A percentile compares a stretch with the other conserved stretches of the same genome.
Evolutionary conservation across 352 stramenopile species (phyloP).

Genomic region (Phytophthora chlamydospora): DNA sequence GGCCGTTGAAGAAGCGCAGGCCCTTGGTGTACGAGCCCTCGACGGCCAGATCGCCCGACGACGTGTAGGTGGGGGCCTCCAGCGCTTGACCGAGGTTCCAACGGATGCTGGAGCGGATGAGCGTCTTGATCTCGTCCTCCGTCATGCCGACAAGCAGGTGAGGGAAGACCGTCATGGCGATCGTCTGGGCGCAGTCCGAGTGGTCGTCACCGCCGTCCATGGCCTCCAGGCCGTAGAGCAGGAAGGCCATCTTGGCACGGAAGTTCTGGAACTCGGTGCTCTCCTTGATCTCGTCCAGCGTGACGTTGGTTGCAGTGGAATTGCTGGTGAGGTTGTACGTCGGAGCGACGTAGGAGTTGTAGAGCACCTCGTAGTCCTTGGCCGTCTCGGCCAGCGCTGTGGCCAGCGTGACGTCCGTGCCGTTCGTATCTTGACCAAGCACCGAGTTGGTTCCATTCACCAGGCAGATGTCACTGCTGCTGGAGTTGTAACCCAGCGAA

Average conservation of each 20-base stretch:
- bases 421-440: conserved; percentile 47
- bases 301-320: conserved; percentile 11
- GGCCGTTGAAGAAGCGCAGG: conserved; percentile 63
- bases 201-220: conserved; percentile 51
- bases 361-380: conserved; percentile 61
- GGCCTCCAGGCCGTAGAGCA: conserved; percentile 52
- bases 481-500: conserved; percentile 58
- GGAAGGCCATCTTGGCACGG: conserved; percentile 57
- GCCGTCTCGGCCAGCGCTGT: conserved; percentile 34
- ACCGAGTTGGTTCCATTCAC: conserved; percentile 50
- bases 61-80: conserved; percentile 45
- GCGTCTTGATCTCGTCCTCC: conserved; percentile 47
- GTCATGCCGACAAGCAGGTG: conserved; percentile 65
- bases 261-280: conserved; percentile 62
- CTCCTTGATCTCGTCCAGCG: conserved; percentile 46
- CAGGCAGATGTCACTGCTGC: conserved; percentile 53
- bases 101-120: conserved; percentile 56
- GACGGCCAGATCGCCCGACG: conserved; percentile 42
- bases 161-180: conserved; percentile 65
- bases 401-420: conserved; percentile 50
- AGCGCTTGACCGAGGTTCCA: conserved; percentile 55
- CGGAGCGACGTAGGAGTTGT: conserved; percentile 56
- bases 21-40: conserved; percentile 56
- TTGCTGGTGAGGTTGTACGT: conserved; percentile 49
- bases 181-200: conserved; percentile 42